Percentiles rank a stretch among this genome's conserved stretches.
These are phyloP conservation scores for Cenchrus purpureus DNA, from an alignment of 176 grass and related monocot genomes.

Conservation along the genomic window DNA sequence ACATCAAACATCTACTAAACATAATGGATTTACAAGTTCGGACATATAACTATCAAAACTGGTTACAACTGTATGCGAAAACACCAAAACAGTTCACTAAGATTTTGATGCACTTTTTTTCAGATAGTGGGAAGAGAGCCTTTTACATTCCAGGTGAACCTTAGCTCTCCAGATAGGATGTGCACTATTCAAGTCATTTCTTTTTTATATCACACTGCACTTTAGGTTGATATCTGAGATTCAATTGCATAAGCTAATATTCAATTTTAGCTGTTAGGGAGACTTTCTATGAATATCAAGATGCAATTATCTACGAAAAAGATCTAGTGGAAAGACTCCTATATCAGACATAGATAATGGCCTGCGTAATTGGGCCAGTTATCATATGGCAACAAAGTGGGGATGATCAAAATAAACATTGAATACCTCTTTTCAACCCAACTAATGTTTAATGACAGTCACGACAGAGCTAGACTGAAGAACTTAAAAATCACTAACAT, in stretches of 20 bases:
- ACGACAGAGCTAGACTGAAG: background rate
- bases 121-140: background rate
- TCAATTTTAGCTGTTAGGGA: background rate
- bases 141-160: background rate
- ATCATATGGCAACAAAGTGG: background rate
- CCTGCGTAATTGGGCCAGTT: background rate
- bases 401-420: background rate
- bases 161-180: background rate
- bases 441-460: background rate
- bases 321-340: background rate
- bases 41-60: background rate
- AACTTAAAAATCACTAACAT: background rate
- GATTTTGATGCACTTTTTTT: background rate
- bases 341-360: background rate
- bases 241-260: slow-evolving; percentile 12
- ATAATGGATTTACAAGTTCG: slow-evolving; percentile 8
- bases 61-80: background rate
- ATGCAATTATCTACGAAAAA: background rate
- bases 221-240: slow-evolving; percentile 15
- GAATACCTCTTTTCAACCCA: background rate
- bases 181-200: background rate
- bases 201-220: slow-evolving; percentile 8
- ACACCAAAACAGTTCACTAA: background rate
- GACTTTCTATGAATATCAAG: background rate
- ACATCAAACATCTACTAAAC: background rate